Evolutionary conservation across 2,329 filamentous ascomycete species (phyloP), one percentile per base, ranked within the genome.

Genomic region (Trichoderma aggressivum): DNA sequence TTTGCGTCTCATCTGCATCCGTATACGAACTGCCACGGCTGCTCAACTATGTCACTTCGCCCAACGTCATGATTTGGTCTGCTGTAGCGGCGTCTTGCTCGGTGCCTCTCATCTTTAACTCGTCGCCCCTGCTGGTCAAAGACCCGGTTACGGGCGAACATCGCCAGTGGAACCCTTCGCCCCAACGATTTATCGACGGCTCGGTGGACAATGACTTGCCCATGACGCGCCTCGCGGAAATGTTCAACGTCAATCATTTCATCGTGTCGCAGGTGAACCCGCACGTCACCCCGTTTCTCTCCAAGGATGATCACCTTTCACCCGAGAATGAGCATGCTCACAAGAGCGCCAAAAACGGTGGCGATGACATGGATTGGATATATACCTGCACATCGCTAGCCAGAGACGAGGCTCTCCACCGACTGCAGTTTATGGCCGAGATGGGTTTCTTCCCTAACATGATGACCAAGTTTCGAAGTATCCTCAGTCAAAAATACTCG

Each of bases 241-340:
- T 98, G 92, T 97, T 98, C 84, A 97, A 98, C 77, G 94, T 98
- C 79, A 98, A 98, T 77, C 95, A 98, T 79, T 98, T 98, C 78
- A 98, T 98, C 75, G 95, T 98, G 21, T 97, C 94, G 0, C 95
- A 98, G 79, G 94, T 98, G 64, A 98, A 98, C 76, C 95, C 95
- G 0, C 95, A 98, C 76, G 93, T 98, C 10, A 89, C 97, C 0
- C 93, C 94, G 0, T 97, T 98, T 76, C 83, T 98, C 18, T 85
- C 88, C 18, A 92, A 90, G 74, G 92, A 97, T 71, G 92, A 94
- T 72, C 86, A 87, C 30, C 80, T 87, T 1, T 81, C 82, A 7
- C 82, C 84, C 3, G 75, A 79, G 0, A 70, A 74, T 39, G 75
- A 75, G 6, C 77, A 79, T 6, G 77, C 80, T 30, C 72, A 74